Base-by-base conservation (phyloP, 306 rosid genomes). In the Rubus idaeus region DNA sequence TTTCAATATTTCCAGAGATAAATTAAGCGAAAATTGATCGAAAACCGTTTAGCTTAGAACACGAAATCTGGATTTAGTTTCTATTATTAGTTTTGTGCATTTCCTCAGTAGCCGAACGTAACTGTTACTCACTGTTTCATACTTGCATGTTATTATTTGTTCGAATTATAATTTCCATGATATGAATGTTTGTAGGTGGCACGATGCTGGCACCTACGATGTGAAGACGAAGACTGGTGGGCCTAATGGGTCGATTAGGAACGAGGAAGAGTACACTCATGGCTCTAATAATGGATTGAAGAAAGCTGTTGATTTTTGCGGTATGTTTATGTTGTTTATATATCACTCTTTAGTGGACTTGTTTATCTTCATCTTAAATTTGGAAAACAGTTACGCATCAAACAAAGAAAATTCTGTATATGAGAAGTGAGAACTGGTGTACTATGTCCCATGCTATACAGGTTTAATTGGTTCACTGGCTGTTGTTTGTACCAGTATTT, bases 201-300 rank as follows among this genome's bases (percentile, higher is more conserved):
- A 95, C 77, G 99, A 95, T 76, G 99, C 99, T 17, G 97, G 99
- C 0, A 95, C 99, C 20, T 92, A 88, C 77, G 99, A 95, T 66
- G 92, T 80, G 20, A 83, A 72, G 6, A 76, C 91, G 3, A 95
- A 89, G 78, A 89, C 96, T 18, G 97, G 97, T 42, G 99, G 99
- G 63, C 90, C 99, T 44, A 92, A 95, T 56, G 97, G 92, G 51
- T 95, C 99, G 16, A 95, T 95, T 21, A 83, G 97, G 87, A 92
- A 75, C 67, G 97, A 89, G 80, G 97, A 87, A 78, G 99, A 95
- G 86, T 91, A 20, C 80, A 84, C 86, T 71, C 98, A 92, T 62
- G 97, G 92, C 50, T 74, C 97, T 50, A 92, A 95, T 75, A 92
- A 8, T 71, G 98, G 98, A 47, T 85, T 95, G 88, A 92, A 90